Conservation (phyloP, 495 filamentous ascomycete species). For the Podospora bellae-mahoneyi region DNA sequence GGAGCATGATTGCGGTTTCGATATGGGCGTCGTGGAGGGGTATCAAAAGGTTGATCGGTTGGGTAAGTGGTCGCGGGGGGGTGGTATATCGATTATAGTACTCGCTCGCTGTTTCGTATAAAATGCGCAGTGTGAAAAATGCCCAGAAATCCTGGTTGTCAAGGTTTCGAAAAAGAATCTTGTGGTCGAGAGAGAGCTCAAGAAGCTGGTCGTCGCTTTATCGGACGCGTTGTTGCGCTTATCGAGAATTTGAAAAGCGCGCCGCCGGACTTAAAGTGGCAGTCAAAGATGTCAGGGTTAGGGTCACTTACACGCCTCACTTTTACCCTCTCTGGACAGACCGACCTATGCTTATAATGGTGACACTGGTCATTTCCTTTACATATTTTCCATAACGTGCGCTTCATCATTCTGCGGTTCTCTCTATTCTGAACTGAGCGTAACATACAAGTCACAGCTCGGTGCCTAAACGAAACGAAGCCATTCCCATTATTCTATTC, state of each 20-base stretch:
- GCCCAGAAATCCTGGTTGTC: too few species aligned
- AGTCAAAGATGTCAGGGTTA: neutral
- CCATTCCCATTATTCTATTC: neutral
- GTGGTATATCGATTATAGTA: neutral
- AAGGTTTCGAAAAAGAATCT: neutral
- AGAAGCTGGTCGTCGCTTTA: neutral
- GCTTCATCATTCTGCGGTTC: neutral
- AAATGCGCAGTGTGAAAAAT: neutral
- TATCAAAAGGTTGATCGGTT: neutral
- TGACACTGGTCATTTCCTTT: too few species aligned
- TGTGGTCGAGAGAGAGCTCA: neutral
- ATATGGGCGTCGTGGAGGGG: neutral
- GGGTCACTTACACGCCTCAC: slow-evolving; percentile 1
- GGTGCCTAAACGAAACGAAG: neutral
- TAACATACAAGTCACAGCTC: neutral
- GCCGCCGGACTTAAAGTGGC: neutral
- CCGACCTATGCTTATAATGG: too few species aligned
- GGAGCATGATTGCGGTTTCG: slow-evolving; percentile 57
- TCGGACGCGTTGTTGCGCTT: slow-evolving; percentile 3
- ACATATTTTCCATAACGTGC: too few species aligned
- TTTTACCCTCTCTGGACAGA: neutral
- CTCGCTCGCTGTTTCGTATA: neutral
- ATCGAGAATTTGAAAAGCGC: neutral
- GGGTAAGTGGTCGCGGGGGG: neutral
- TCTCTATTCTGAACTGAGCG: neutral